These are phyloP conservation scores for Typha latifolia DNA, from an alignment of 176 grass and related monocot species.

Conservation along the genomic window DNA sequence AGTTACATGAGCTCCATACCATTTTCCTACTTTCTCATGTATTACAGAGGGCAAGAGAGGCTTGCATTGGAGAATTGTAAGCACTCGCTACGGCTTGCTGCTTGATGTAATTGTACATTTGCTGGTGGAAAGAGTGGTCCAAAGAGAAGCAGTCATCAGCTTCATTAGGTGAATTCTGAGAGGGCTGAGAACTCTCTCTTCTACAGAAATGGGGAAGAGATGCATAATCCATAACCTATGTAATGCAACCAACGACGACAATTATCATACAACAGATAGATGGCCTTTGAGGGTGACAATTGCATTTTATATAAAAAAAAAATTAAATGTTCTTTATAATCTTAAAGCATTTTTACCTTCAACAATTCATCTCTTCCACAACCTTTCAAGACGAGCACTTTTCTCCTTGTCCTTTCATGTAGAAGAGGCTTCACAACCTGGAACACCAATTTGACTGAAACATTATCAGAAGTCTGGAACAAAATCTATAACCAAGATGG, in stretches of 20 bases:
- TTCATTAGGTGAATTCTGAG: constrained; percentile 16
- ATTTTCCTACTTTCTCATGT: too few species aligned
- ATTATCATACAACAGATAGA: too few species aligned
- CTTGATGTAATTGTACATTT: constrained; percentile 68
- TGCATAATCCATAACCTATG: constrained; percentile 79
- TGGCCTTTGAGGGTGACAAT: too few species aligned
- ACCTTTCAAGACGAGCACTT: constrained; percentile 63
- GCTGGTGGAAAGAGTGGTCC: constrained; percentile 81
- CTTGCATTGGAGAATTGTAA: too few species aligned
- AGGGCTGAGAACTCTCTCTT: constrained; percentile 43
- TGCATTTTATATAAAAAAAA: too few species aligned
- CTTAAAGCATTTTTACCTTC: constrained; percentile 38
- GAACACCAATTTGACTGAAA: constrained; percentile 7
- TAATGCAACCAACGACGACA: background rate
- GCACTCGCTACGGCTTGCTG: constrained; percentile 25
- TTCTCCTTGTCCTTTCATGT: constrained; percentile 91
- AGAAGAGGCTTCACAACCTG: constrained; percentile 95
- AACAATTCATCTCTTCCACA: constrained; percentile 73
- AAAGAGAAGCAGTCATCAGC: constrained; percentile 50
- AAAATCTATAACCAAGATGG: background rate
- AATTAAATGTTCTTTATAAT: too few species aligned
- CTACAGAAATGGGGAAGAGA: constrained; percentile 79
- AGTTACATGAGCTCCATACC: too few species aligned
- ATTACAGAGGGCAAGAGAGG: too few species aligned
- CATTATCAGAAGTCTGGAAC: background rate